Percentiles rank a stretch among this genome's conserved stretches.
Evolutionary conservation across 2,329 filamentous ascomycete species (phyloP).

Genomic region (Aspergillus novoparasiticus): DNA sequence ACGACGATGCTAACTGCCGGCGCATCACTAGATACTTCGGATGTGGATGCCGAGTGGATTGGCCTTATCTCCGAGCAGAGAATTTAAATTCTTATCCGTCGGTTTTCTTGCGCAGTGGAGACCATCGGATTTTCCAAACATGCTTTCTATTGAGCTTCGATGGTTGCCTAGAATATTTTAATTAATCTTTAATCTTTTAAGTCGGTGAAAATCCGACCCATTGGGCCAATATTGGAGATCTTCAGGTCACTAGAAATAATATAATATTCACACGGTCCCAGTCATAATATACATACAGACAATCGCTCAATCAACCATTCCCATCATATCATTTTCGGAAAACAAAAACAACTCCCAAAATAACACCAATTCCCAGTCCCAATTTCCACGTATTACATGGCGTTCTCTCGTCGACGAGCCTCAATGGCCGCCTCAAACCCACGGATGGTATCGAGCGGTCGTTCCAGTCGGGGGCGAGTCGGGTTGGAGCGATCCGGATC

Average conservation of each 20-base stretch:
- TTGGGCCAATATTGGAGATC: background rate
- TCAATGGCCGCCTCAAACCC: constrained; percentile 89
- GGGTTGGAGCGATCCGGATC: constrained; percentile 91
- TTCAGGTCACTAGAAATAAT: constrained; percentile 2
- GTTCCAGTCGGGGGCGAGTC: constrained; percentile 81
- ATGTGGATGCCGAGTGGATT: constrained; percentile 10
- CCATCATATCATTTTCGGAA: constrained; percentile 7
- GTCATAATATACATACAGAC: constrained; percentile 3
- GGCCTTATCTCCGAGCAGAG: constrained; percentile 13
- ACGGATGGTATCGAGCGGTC: constrained; percentile 87
- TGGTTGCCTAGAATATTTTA: background rate
- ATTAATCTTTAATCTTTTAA: background rate
- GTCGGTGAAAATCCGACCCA: background rate
- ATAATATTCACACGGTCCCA: background rate
- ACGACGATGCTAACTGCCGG: constrained; percentile 1
- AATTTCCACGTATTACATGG: constrained; percentile 13
- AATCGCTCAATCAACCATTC: constrained; percentile 9
- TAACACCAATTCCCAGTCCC: constrained; percentile 1
- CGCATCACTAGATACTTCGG: constrained; percentile 2
- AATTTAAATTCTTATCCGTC: constrained; percentile 5
- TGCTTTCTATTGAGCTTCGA: background rate
- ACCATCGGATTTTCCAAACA: background rate
- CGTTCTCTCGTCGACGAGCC: constrained; percentile 55
- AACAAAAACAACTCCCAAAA: background rate
- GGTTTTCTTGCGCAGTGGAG: background rate